Evolutionary conservation across 106 monocot species (phyloP), one percentile per base, ranked within the genome.

Genomic region (Allium cepa): DNA sequence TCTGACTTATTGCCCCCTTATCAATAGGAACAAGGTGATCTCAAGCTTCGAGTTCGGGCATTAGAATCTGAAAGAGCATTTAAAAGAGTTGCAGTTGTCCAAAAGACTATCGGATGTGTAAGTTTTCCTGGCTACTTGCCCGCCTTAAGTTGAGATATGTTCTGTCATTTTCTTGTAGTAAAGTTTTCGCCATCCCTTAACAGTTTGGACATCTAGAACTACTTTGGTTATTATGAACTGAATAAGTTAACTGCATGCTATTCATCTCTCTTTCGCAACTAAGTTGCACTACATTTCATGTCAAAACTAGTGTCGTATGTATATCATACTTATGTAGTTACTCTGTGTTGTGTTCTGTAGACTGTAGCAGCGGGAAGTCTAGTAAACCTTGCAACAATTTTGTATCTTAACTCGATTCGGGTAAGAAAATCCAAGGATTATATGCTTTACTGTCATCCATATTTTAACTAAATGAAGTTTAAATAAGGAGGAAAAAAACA

Each of bases 61-160:
- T 77, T 97, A 71, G 97, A 97, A 78, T 87, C 92, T 60, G 97
- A 97, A 69, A 86, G 97, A 79, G 82, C 92, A 59, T 97, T 97
- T 65, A 73, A 89, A 73, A 89, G 97, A 80, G 97, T 92, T 77
- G 86, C 89, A 28, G 75, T 82, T 63, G 82, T 87, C 17, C 97
- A 97, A 74, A 87, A 75, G 69, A 92, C 82, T 57, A 74, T 97
- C 67, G 97, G 97, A 74, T 83, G 82, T 77, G 97, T 97, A 73
- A 88, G 96, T 85, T 55, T 15, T 11, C 13, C 28, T 58, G 3
- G 15, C 36, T 36, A 36, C 3, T 36, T 36, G 22, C 22, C 22
- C 22, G 22, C 22, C 22, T 36, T 36, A 36, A 36, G 36, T 36
- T 36, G 36, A 36, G 36, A 0, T 4, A 36, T 36, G 36, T 36